Evolutionary conservation across 2,329 filamentous ascomycete species (phyloP).

Genomic region (Tolypocladium cylindrosporum): DNA sequence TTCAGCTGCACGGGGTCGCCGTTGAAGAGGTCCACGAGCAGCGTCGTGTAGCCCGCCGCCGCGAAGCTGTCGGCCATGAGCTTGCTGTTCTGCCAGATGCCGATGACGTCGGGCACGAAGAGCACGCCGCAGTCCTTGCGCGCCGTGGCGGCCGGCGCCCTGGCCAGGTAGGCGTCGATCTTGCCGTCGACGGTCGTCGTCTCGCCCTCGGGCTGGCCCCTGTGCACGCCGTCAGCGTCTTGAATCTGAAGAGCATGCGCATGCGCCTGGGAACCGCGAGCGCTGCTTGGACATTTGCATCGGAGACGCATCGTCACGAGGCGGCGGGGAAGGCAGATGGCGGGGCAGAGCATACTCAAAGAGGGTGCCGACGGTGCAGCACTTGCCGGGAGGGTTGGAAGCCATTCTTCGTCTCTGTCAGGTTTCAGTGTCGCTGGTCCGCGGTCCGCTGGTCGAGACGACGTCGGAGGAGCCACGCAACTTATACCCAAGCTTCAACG

Average conservation of each 20-base stretch:
- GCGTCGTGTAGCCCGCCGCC: conserved; percentile 25
- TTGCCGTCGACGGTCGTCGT: conserved; percentile 29
- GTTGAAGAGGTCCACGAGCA: conserved; percentile 28
- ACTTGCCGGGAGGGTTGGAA: conserved; percentile 39
- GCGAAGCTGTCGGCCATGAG: conserved; percentile 30
- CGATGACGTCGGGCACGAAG: conserved; percentile 26
- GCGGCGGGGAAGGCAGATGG: neutral
- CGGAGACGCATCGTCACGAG: neutral
- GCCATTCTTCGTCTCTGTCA: conserved; percentile 30
- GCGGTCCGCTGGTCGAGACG: neutral
- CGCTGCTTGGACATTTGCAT: neutral
- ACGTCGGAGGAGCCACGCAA: neutral
- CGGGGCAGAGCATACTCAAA: conserved; percentile 30
- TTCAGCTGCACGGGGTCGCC: conserved; percentile 21
- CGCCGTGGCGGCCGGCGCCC: conserved; percentile 21
- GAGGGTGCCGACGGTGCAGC: conserved; percentile 42
- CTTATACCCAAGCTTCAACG: neutral
- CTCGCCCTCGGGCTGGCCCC: conserved; percentile 37
- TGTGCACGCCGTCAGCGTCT: conserved; percentile 13
- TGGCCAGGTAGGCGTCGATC: conserved; percentile 42
- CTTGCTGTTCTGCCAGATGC: conserved; percentile 29
- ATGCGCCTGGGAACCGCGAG: neutral
- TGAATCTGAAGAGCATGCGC: neutral
- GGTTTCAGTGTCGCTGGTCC: neutral
- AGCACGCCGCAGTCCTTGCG: conserved; percentile 20